Conservation (phyloP, 2,329 filamentous ascomycete genomes). For the Phoma herbarum region DNA sequence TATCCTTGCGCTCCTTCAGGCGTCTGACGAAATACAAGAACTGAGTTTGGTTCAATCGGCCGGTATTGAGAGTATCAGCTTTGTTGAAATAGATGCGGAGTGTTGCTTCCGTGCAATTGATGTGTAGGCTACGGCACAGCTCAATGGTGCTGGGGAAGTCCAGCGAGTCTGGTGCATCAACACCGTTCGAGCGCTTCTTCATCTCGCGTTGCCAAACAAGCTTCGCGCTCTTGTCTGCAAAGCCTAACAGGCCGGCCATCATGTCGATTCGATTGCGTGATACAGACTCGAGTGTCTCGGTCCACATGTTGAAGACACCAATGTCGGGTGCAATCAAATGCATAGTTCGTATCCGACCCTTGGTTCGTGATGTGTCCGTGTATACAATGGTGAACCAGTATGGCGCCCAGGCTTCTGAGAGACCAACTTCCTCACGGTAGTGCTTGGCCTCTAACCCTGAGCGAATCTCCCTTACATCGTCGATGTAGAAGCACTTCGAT, state of each 20-base stretch:
- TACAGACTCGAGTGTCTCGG: constrained; percentile 81
- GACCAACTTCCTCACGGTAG: constrained; percentile 83
- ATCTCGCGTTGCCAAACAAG: constrained; percentile 90
- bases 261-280: constrained; percentile 86
- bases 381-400: constrained; percentile 94
- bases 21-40: constrained; percentile 85
- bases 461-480: constrained; percentile 92
- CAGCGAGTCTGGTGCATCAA: constrained; percentile 72
- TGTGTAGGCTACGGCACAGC: constrained; percentile 88
- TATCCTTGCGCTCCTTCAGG: constrained; percentile 84
- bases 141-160: constrained; percentile 81
- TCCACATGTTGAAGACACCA: constrained; percentile 80
- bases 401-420: constrained; percentile 71
- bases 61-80: constrained; percentile 71
- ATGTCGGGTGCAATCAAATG: constrained; percentile 83
- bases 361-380: constrained; percentile 77
- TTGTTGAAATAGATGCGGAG: constrained; percentile 77
- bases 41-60: constrained; percentile 77
- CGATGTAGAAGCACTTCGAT: constrained; percentile 88
- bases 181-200: constrained; percentile 66
- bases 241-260: constrained; percentile 86
- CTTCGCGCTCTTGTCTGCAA: constrained; percentile 77
- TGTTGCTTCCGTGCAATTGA: constrained; percentile 82
- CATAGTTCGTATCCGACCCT: constrained; percentile 78
- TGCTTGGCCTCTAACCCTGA: constrained; percentile 84